A percentile compares a stretch with the other conserved stretches of the same genome.
phyloP scores from a whole-genome alignment of 2,329 filamentous ascomycete genomes.

The Fusarium transvaalense region DNA sequence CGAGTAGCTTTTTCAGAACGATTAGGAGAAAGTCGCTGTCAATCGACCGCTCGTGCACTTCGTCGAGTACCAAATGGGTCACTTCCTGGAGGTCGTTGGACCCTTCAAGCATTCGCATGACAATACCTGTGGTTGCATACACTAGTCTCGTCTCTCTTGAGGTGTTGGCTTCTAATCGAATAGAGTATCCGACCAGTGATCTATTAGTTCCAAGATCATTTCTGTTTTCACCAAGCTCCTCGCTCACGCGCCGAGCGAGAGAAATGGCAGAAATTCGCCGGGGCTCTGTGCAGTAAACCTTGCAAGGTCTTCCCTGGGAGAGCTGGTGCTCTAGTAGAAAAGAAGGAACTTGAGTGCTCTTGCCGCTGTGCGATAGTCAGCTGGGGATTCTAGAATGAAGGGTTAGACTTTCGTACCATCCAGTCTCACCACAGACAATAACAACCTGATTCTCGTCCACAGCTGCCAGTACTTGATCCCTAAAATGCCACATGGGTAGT shows the following conservation, averaged over 20 bases:
- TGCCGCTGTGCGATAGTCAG: constrained; percentile 69
- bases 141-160: constrained; percentile 85
- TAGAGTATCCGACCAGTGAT: constrained; percentile 94
- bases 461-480: constrained; percentile 79
- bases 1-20: constrained; percentile 85
- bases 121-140: constrained; percentile 91
- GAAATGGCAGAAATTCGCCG: constrained; percentile 97
- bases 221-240: constrained; percentile 89
- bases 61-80: constrained; percentile 95
- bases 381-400: background rate
- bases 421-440: constrained; percentile 96
- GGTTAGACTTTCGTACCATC: constrained; percentile 68
- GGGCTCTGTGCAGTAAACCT: constrained; percentile 95
- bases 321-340: constrained; percentile 94
- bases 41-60: constrained; percentile 96
- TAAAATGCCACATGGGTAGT: constrained; percentile 91
- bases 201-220: constrained; percentile 83
- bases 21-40: constrained; percentile 97
- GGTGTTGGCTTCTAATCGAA: constrained; percentile 90
- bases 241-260: constrained; percentile 89
- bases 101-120: constrained; percentile 97
- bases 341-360: constrained; percentile 96
- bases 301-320: constrained; percentile 82
- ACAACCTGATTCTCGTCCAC: constrained; percentile 86
- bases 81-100: constrained; percentile 88